Conservation (phyloP, 2,329 filamentous ascomycete species). For the Xylariales sp. region DNA sequence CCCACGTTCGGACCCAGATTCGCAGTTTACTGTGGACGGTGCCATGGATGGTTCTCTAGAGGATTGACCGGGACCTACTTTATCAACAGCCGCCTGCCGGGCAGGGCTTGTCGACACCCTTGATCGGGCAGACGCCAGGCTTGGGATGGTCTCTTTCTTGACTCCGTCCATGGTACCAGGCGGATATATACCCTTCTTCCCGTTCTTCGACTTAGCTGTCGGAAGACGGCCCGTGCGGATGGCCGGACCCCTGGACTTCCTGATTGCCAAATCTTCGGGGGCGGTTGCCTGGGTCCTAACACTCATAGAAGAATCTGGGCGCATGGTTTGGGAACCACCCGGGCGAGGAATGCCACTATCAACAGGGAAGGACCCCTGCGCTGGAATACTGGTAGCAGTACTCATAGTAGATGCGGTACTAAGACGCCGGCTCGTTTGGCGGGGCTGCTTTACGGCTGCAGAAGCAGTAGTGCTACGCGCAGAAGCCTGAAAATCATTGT, state of each 20-base stretch:
- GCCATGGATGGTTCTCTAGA: constrained; percentile 3
- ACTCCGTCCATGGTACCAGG: constrained; percentile 9
- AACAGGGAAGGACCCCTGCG: neutral
- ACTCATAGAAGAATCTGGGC: constrained; percentile 39
- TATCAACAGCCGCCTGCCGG: neutral
- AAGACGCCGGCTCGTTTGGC: constrained; percentile 40
- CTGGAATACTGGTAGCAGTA: constrained; percentile 21
- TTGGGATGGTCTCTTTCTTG: constrained; percentile 10
- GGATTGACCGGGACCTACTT: neutral
- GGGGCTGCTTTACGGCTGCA: constrained; percentile 22
- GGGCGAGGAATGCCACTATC: constrained; percentile 23
- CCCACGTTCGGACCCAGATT: constrained; percentile 42
- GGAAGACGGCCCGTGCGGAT: constrained; percentile 37
- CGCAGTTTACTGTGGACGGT: constrained; percentile 2
- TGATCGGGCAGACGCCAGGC: neutral
- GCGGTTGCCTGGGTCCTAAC: constrained; percentile 34
- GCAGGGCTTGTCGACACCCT: constrained; percentile 2
- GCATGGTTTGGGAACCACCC: constrained; percentile 35
- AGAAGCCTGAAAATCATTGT: constrained; percentile 23
- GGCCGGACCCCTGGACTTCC: constrained; percentile 53
- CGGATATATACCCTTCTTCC: constrained; percentile 15
- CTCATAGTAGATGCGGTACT: constrained; percentile 40
- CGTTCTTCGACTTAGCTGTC: constrained; percentile 33
- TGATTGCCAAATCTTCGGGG: constrained; percentile 40
- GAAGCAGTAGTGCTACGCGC: constrained; percentile 28